phyloP scores from a whole-genome alignment of 2,329 filamentous ascomycete species.

The Mycosphaerella sp. region DNA sequence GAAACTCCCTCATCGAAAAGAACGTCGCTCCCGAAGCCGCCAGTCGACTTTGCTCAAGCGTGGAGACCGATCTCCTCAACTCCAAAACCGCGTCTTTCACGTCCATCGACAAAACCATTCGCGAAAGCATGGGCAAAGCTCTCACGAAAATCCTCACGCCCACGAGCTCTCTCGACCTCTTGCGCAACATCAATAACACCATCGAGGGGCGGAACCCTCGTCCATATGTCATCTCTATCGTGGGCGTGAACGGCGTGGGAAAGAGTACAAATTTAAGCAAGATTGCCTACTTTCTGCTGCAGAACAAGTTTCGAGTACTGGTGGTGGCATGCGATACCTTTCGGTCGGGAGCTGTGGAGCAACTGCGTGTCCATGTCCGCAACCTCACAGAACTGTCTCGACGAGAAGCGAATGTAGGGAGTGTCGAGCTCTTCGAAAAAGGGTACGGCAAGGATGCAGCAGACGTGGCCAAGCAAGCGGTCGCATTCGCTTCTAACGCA shows the following conservation, averaged over 20 bases:
- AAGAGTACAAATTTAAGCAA: conserved; percentile 98
- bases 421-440: conserved; percentile 90
- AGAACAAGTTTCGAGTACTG: conserved; percentile 94
- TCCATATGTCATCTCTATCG: conserved; percentile 96
- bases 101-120: conserved; percentile 67
- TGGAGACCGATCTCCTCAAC: conserved; percentile 82
- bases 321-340: conserved; percentile 96
- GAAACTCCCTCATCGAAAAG: conserved; percentile 88
- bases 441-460: conserved; percentile 98
- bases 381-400: conserved; percentile 84
- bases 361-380: conserved; percentile 88
- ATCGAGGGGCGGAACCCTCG: conserved; percentile 61
- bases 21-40: conserved; percentile 95
- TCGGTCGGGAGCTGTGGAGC: conserved; percentile 92
- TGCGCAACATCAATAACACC: conserved; percentile 81
- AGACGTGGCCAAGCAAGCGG: conserved; percentile 88
- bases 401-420: conserved; percentile 65
- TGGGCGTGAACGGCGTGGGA: conserved; percentile 95
- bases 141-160: conserved; percentile 93
- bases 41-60: conserved; percentile 80
- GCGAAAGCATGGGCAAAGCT: conserved; percentile 82
- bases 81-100: conserved; percentile 91
- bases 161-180: conserved; percentile 85
- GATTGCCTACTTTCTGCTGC: conserved; percentile 94
- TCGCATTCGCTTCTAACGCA: conserved; percentile 67